Evolutionary conservation across 768 basidiomycete genomes (phyloP).

Genomic region (Zangia roseola): DNA sequence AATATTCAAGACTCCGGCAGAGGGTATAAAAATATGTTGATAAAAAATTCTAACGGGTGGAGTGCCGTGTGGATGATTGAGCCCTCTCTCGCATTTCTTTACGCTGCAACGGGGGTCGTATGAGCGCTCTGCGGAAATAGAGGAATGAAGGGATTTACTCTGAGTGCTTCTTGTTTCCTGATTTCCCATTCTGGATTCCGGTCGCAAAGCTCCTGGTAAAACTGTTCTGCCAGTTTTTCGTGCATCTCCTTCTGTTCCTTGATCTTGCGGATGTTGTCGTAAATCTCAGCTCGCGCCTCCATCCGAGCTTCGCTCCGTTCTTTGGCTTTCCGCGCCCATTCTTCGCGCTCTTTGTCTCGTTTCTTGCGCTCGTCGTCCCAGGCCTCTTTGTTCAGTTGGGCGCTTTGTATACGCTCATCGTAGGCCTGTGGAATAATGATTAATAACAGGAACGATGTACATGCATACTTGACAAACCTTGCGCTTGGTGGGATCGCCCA

Average conservation of each 20-base stretch:
- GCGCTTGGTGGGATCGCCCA: conserved; percentile 55
- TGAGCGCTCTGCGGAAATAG: conserved; percentile 5
- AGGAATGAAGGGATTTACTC: conserved; percentile 38
- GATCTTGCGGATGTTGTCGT: conserved; percentile 38
- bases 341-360: conserved; percentile 49
- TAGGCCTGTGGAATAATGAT: conserved; percentile 40
- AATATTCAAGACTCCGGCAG: conserved; percentile 17
- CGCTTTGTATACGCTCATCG: conserved; percentile 40
- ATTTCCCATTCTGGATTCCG: conserved; percentile 63
- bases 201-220: conserved; percentile 54
- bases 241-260: conserved; percentile 42
- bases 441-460: neutral
- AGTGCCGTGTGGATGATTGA: conserved; percentile 21
- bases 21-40: conserved; percentile 32
- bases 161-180: conserved; percentile 49
- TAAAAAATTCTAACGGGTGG: conserved; percentile 21
- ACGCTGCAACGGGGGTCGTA: conserved; percentile 20
- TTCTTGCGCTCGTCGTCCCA: conserved; percentile 39
- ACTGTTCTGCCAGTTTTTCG: conserved; percentile 46
- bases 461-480: conserved; percentile 38
- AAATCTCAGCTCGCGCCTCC: conserved; percentile 37
- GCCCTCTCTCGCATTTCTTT: conserved; percentile 28
- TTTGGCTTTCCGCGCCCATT: conserved; percentile 52
- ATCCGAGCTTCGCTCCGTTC: conserved; percentile 52
- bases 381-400: conserved; percentile 21